Evolutionary conservation across 495 filamentous ascomycete genomes (phyloP), one percentile per base, ranked within the genome.

Genomic region (Entonaema liquescens): DNA sequence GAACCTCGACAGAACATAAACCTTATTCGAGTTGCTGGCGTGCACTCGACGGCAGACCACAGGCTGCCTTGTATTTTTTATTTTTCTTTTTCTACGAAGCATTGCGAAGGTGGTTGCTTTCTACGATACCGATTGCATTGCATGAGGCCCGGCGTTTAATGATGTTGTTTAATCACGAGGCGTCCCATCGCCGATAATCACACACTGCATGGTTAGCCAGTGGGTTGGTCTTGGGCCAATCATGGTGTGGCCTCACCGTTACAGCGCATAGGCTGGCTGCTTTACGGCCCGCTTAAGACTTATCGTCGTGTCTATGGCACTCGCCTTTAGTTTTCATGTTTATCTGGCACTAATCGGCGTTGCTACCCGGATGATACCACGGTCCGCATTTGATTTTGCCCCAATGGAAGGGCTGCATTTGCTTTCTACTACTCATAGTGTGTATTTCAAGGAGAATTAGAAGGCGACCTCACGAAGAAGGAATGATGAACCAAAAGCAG

Each of bases 51-150:
- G 76, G 72, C 59, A 72, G 77, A 79, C 57, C 69, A 52, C 61
- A 47, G 62, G 65, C 79, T 81, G 81, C 77, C 76, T 52, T 82
- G 82, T 83, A 82, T 68, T 80, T 68, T 77, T 77, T 72, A 69
- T 71, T 78, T 74, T 59, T 71, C 25, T 67, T 71, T 69, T 69
- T 54, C 44, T 62, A 44, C 28, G 65, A 67, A 79, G 78, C 76
- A 80, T 80, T 73, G 75, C 75, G 73, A 78, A 77, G 72, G 74
- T 72, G 75, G 55, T 64, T 73, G 64, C 64, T 73, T 76, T 78
- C 79, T 74, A 83, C 74, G 74, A 79, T 75, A 78, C 73, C 75
- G 65, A 77, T 71, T 78, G 78, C 80, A 83, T 83, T 82, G 74
- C 75, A 81, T 78, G 49, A 66, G 74, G 53, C 77, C 63, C 71